Evolutionary conservation across 768 basidiomycete genomes (phyloP), one percentile per base, ranked within the genome.

Genomic region (Boletus subparvulus): DNA sequence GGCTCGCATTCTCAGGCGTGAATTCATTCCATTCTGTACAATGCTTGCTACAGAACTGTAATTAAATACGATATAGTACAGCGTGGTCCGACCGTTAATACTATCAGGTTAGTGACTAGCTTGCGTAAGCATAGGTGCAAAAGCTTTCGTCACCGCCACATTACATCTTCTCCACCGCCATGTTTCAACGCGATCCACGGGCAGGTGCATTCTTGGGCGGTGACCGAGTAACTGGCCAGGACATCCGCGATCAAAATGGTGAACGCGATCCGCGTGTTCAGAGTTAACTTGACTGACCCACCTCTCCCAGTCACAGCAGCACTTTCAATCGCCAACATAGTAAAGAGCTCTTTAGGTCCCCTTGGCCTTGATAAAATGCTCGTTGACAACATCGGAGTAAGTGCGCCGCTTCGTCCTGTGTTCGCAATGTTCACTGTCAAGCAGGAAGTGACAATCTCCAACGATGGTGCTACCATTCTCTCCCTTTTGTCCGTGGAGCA

Each of bases 401-500:
- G 88, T 76, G 11, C 37, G 3, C 44, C 19, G 28, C 26, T 35
- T 45, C 21, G 6, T 47, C 32, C 19, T 10, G 11, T 37, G 24
- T 26, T 21, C 13, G 50, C 36, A 40, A 33, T 61, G 52, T 55
- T 62, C 53, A 68, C 33, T 56, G 10, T 52, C 50, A 37, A 44
- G 6, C 73, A 96, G 94, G 97, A 99, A 82, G 95, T 98, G 30
- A 98, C 97, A 32, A 98, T 99, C 71, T 98, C 97, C 46, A 99
- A 99, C 75, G 97, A 98, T 76, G 97, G 97, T 47, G 97, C 97
- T 16, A 98, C 97, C n/a, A 99, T 99, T 65, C 85, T 99, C 39
- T 88, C 92, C 24, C 80, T 98, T 19, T 80, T 98, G 40, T 86
- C 93, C 16, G 95, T 99, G 44, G 93, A 97, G 66, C 94, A 98